Evolutionary conservation across 208 protist genomes (phyloP), one percentile per base, ranked within the genome.

Genomic region (Crithidia sp.): DNA sequence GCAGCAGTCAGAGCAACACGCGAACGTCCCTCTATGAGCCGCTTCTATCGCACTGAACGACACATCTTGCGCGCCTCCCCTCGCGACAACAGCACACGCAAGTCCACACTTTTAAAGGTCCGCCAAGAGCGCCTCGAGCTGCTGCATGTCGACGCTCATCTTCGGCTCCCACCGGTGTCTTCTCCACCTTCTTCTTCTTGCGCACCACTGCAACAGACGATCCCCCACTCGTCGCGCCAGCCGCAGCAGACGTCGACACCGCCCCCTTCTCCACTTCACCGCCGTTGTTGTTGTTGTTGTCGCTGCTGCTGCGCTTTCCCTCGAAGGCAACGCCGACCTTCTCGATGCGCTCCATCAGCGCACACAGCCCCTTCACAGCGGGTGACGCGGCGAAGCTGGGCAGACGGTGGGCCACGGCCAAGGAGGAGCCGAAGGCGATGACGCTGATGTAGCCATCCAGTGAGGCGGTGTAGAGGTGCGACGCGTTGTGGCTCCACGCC

Each of bases 391-490:
- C 83, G 74, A 94, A 94, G 40, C 75, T 63, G 5, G 92, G 89
- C 2, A 96, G 74, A 8, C 81, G 79, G 68, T 93, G 84, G 17
- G 87, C 76, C 17, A 80, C 37, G 10, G 81, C 67, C 17, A 96
- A 72, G 4, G 84, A 85, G 40, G 58, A 62, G 54, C 86, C 85
- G 39, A 92, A 91, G 0, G 80, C 58, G 44, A 96, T 87, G 12
- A 95, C 90, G 47, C 86, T 87, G 19, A 96, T 77, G 80, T 95
- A 96, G 12, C 92, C 92, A 55, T 96, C 92, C 10, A 96, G 81
- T 1, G 90, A 88, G 19, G 88, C 83, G 7, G 90, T 95, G 52
- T 90, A 82, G 39, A 96, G 79, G 67, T 85, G 87, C 0, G 55
- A 71, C 17, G 85, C 90, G 41, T 92, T 61, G 16, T 53, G 63